A percentile compares a stretch with the other conserved stretches of the same genome.
Evolutionary conservation across 148 eudicot genomes (phyloP).

Genomic region (Silene latifolia): DNA sequence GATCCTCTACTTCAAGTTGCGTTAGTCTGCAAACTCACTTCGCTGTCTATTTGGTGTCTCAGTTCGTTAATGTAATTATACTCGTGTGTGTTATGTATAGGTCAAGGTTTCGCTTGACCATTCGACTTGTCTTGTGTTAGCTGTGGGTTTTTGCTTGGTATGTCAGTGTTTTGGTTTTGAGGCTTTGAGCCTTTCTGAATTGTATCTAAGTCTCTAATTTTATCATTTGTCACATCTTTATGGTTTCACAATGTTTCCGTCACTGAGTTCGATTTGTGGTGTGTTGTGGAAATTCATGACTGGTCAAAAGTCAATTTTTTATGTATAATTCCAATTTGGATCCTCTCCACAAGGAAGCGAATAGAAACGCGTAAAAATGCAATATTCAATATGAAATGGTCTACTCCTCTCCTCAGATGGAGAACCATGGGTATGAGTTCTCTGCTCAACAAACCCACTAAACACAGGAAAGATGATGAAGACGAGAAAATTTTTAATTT

Average conservation of each 20-base stretch:
- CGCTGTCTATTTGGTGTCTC: conserved; percentile 10
- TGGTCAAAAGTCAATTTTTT: no score
- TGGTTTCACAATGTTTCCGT: neutral
- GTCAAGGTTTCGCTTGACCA: conserved; percentile 1
- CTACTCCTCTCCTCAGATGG: no score
- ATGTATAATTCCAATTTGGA: no score
- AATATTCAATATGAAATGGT: no score
- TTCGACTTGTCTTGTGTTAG: neutral
- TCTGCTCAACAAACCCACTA: no score
- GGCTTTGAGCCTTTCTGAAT: neutral
- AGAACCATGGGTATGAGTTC: no score
- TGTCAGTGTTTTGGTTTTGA: conserved; percentile 13
- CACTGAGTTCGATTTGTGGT: no score
- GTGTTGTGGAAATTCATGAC: no score
- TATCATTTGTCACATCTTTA: neutral
- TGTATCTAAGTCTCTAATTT: neutral
- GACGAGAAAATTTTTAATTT: no score
- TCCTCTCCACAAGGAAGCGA: no score
- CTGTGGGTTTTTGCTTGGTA: conserved; percentile 16
- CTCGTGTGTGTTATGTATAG: conserved; percentile 8
- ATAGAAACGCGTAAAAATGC: no score
- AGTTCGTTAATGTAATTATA: conserved; percentile 22
- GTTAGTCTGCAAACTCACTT: conserved; percentile 13
- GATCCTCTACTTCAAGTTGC: conserved; percentile 57
- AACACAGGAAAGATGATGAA: no score